Percentiles rank a stretch among this genome's conserved stretches.
Evolutionary conservation across 345 rosid species (phyloP).

Genomic region (Aquilaria yunnanensis): DNA sequence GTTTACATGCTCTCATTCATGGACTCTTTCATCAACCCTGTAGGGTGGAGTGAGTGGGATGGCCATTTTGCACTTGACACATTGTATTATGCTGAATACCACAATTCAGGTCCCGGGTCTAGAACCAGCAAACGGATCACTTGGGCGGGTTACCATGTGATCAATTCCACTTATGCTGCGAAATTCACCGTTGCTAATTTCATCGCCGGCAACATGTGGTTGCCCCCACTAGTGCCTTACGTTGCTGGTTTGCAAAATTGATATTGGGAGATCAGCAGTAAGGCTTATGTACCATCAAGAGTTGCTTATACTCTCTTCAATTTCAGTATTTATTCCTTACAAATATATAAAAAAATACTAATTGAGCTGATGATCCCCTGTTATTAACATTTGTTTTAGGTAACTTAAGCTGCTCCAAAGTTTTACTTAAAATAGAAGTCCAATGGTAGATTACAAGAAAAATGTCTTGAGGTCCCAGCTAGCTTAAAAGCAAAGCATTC

Average conservation of each 20-base stretch:
- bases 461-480: too few relatives aligned
- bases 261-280: too few relatives aligned
- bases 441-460: too few relatives aligned
- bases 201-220: slow-evolving; percentile 32
- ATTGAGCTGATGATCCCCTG: too few relatives aligned
- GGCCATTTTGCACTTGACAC: slow-evolving; percentile 35
- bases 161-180: slow-evolving; percentile 29
- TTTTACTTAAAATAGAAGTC: too few relatives aligned
- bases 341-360: too few relatives aligned
- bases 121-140: slow-evolving; percentile 26
- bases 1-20: slow-evolving; percentile 32
- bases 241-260: slow-evolving; percentile 9
- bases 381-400: too few relatives aligned
- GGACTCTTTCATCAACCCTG: slow-evolving; percentile 31
- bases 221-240: slow-evolving; percentile 24
- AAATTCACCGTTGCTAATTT: slow-evolving; percentile 32
- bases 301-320: too few relatives aligned
- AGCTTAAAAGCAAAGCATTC: too few relatives aligned
- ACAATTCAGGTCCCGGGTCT: slow-evolving; percentile 36
- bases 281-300: too few relatives aligned
- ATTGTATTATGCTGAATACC: slow-evolving; percentile 40
- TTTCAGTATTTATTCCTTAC: too few relatives aligned
- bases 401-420: too few relatives aligned
- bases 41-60: slow-evolving; percentile 44
- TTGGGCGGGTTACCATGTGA: slow-evolving; percentile 35